A percentile compares a stretch with the other conserved stretches of the same genome.
Evolutionary conservation across 2,329 filamentous ascomycete genomes (phyloP).

Genomic region (Xylaria sp.): DNA sequence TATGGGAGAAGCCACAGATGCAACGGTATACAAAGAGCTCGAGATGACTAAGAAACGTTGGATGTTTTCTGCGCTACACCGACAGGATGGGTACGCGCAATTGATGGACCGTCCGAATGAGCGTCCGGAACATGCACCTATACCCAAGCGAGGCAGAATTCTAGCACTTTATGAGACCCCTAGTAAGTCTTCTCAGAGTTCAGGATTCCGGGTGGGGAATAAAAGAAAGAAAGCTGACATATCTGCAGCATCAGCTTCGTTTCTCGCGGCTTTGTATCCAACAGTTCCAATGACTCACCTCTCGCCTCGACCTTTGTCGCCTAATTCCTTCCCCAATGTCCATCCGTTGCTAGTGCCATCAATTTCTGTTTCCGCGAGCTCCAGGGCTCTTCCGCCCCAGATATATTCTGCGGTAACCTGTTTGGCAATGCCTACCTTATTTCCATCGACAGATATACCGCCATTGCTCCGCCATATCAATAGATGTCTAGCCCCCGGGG

Average conservation of each 20-base stretch:
- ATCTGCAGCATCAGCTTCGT: slow-evolving; percentile 54
- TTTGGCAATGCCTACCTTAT: slow-evolving; percentile 60
- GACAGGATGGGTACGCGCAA: slow-evolving; percentile 48
- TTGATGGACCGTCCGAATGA: slow-evolving; percentile 23
- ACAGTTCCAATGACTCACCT: slow-evolving; percentile 53
- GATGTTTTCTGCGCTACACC: slow-evolving; percentile 64
- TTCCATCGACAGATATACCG: slow-evolving; percentile 63
- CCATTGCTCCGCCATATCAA: slow-evolving; percentile 61
- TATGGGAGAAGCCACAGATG: slow-evolving; percentile 52
- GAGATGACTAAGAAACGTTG: slow-evolving; percentile 64
- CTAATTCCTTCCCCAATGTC: slow-evolving; percentile 47
- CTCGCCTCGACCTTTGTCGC: slow-evolving; percentile 50
- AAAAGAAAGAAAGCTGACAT: slow-evolving; percentile 42
- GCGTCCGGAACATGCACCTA: slow-evolving; percentile 23
- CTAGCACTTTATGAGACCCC: slow-evolving; percentile 59
- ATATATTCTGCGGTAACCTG: slow-evolving; percentile 58
- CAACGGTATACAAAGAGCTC: slow-evolving; percentile 55
- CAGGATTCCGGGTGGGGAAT: slow-evolving; percentile 18
- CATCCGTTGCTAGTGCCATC: slow-evolving; percentile 40
- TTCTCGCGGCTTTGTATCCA: slow-evolving; percentile 53
- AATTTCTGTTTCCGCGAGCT: slow-evolving; percentile 42
- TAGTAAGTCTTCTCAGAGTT: slow-evolving; percentile 44
- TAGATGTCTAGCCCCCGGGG: slow-evolving; percentile 59
- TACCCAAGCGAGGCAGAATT: slow-evolving; percentile 43
- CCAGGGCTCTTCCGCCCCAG: slow-evolving; percentile 46